phyloP scores from a whole-genome alignment of 78 protist species.

The Dictyostelium brefeldianum region DNA sequence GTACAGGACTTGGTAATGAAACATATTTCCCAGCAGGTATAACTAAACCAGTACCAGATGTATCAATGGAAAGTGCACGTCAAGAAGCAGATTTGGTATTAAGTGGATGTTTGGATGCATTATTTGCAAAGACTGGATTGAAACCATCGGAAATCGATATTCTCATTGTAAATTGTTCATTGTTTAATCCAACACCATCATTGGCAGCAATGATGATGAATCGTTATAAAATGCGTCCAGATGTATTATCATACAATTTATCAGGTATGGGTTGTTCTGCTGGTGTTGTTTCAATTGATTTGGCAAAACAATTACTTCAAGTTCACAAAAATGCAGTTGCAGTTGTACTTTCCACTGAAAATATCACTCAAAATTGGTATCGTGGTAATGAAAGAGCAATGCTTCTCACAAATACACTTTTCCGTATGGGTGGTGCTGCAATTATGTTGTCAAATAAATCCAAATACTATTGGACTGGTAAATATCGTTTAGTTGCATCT shows the following conservation, averaged over 20 bases:
- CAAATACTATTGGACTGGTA: constrained; percentile 79
- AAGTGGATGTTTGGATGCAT: constrained; percentile 70
- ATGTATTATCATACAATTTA: constrained; percentile 84
- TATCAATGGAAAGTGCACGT: constrained; percentile 83
- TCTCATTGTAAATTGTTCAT: constrained; percentile 91
- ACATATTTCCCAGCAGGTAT: constrained; percentile 88
- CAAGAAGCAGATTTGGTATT: constrained; percentile 86
- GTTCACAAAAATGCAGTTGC: constrained; percentile 74
- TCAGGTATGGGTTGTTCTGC: constrained; percentile 95
- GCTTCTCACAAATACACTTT: constrained; percentile 90
- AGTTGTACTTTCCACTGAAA: constrained; percentile 91
- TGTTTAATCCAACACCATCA: constrained; percentile 94
- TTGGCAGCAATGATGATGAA: constrained; percentile 89
- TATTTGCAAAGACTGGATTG: constrained; percentile 80
- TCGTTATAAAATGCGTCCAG: constrained; percentile 82
- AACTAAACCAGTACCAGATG: constrained; percentile 49
- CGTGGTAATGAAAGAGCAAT: constrained; percentile 83
- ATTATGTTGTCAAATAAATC: constrained; percentile 89
- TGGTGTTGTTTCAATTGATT: constrained; percentile 89
- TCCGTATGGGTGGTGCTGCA: constrained; percentile 96
- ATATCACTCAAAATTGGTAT: constrained; percentile 96
- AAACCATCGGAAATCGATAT: constrained; percentile 90
- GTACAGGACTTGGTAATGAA: constrained; percentile 86
- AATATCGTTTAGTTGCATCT: constrained; percentile 61
- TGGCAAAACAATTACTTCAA: constrained; percentile 90